Conservation (phyloP, 2,329 filamentous ascomycete genomes). For the Microsporum audouinii region DNA sequence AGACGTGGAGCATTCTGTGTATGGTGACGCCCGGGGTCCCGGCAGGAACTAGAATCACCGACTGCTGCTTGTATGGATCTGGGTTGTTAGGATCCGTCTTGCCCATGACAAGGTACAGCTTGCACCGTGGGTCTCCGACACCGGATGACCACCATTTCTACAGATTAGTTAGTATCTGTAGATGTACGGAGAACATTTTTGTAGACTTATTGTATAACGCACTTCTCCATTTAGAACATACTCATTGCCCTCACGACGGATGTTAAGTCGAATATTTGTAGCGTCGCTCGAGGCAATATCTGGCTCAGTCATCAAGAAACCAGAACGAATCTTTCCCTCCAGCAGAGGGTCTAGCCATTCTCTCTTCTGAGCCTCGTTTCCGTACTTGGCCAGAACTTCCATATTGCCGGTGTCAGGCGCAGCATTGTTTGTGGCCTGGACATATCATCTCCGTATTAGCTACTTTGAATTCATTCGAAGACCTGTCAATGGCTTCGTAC, state of each 20-base stretch:
- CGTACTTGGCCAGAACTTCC: constrained; percentile 89
- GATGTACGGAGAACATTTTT: constrained; percentile 12
- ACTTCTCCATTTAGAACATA: constrained; percentile 84
- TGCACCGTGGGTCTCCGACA: constrained; percentile 82
- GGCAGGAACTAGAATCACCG: constrained; percentile 78
- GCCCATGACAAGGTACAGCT: constrained; percentile 93
- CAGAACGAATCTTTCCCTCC: constrained; percentile 74
- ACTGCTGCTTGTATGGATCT: constrained; percentile 80
- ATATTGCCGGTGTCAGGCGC: constrained; percentile 92
- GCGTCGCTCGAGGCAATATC: constrained; percentile 82
- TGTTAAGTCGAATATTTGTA: constrained; percentile 78
- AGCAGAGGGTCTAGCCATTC: constrained; percentile 72
- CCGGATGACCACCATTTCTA: constrained; percentile 99
- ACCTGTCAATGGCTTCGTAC: constrained; percentile 24
- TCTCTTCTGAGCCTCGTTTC: constrained; percentile 71
- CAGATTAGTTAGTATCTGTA: not conserved
- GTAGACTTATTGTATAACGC: constrained; percentile 17
- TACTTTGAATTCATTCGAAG: not conserved
- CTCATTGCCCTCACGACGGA: constrained; percentile 70
- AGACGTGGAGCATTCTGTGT: constrained; percentile 84
- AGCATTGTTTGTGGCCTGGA: constrained; percentile 67
- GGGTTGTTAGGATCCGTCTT: constrained; percentile 68
- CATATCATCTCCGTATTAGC: not conserved
- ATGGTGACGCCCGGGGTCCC: constrained; percentile 77
- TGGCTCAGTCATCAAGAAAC: constrained; percentile 90